phyloP scores from a whole-genome alignment of 306 rosid species.

The Gleditsia sinensis region DNA sequence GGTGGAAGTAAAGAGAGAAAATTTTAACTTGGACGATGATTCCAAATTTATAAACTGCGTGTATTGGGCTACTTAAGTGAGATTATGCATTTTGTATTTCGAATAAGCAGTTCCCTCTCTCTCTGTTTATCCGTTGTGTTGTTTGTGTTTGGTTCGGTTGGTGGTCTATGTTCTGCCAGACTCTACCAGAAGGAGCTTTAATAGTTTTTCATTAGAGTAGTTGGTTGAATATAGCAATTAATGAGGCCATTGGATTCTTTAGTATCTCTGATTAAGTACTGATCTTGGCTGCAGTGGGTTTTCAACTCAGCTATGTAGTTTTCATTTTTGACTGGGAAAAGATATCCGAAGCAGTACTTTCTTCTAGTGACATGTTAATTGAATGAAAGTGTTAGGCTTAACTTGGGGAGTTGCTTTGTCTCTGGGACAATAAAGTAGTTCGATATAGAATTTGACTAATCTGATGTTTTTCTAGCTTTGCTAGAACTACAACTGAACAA shows the following conservation, averaged over 20 bases:
- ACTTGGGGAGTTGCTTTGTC: constrained; percentile 7
- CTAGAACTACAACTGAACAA: background rate
- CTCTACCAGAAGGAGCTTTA: constrained; percentile 16
- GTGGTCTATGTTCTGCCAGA: background rate
- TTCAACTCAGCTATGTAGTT: background rate
- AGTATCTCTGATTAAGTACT: background rate
- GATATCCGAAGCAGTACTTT: background rate
- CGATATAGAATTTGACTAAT: background rate
- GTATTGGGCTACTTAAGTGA: constrained; percentile 25
- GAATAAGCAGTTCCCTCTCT: background rate
- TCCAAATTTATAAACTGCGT: background rate
- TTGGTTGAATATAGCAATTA: constrained; percentile 1
- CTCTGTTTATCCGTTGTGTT: constrained; percentile 9
- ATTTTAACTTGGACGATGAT: background rate
- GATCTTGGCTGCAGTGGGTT: constrained; percentile 1
- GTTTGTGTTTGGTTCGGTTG: background rate
- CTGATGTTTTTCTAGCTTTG: background rate
- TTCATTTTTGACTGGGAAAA: background rate
- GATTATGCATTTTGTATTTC: background rate
- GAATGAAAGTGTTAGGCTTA: background rate
- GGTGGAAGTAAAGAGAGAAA: constrained; percentile 5
- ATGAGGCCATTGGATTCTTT: background rate
- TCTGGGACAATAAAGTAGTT: background rate
- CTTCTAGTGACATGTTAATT: background rate
- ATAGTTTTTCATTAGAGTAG: constrained; percentile 7